Evolutionary conservation across 805 yeast genomes (phyloP).

Genomic region (Schizosaccharomyces octosporus): DNA sequence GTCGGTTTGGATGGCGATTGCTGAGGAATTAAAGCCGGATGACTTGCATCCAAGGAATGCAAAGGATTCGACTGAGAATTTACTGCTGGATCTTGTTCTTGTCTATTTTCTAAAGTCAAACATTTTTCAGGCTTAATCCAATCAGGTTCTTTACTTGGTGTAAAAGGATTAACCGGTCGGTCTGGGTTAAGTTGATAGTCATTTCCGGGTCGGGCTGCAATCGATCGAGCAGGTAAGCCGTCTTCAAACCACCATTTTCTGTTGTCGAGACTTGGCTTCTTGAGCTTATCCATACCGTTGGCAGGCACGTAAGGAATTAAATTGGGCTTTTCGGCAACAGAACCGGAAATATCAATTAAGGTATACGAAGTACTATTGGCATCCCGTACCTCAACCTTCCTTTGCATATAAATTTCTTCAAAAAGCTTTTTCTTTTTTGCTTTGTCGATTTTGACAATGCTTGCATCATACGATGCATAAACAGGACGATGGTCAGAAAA

Average conservation of each 20-base stretch:
- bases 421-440: conserved; percentile 28
- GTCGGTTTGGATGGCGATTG: background rate
- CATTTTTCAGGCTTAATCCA: conserved; percentile 7
- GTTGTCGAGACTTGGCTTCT: background rate
- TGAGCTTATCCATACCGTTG: conserved; percentile 61
- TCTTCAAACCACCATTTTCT: conserved; percentile 18
- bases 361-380: conserved; percentile 11
- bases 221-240: conserved; percentile 51
- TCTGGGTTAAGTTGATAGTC: conserved; percentile 40
- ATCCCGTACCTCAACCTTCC: conserved; percentile 20
- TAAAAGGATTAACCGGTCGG: conserved; percentile 51
- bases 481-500: conserved; percentile 88
- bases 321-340: background rate
- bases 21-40: background rate
- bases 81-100: too few relatives aligned
- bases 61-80: background rate
- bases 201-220: conserved; percentile 12
- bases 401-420: conserved; percentile 33
- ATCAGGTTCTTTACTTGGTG: conserved; percentile 26
- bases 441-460: conserved; percentile 47
- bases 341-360: conserved; percentile 7
- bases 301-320: conserved; percentile 9
- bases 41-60: background rate
- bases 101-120: too few relatives aligned
- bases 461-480: conserved; percentile 46